Base-by-base conservation (phyloP, 73 alveolate genomes). In the Blepharisma japonicum region DNA sequence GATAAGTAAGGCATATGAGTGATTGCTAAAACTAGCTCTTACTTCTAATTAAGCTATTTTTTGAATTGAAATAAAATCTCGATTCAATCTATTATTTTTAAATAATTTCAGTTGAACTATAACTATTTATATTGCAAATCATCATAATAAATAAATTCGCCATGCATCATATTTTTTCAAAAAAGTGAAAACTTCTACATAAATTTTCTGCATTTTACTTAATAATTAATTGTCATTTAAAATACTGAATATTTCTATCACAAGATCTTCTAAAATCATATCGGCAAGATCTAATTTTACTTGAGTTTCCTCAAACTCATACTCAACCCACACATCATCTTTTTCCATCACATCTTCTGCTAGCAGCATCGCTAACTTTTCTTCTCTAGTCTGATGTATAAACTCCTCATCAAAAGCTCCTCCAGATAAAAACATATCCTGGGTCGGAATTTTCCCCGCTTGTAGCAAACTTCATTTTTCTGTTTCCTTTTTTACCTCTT, bases 281-380 rank as follows among this genome's bases (percentile, higher is more conserved):
- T 87, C 94, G 5, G 91, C 91, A 32, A 87, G 48, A 71, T 87
- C 94, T 6, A 87, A 48, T 74, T 87, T 87, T 8, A 71, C 86
- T 47, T 84, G 81, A 9, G 91, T 49, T 23, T 87, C 94, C 55
- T 87, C 94, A 54, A 72, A 45, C 47, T 83, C 90, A 47, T 81
- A 71, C 54, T 87, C 91, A 7, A 79, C 78, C 91, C 91, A 87
- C n/a, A 49, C 32, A 14, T 47, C 55, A 25, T 87, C 86, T 45
- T 78, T 70, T 56, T 87, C 91, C 55, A 68, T 86, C 4, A 84
- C 55, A 18, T 84, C 94, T 2, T 46, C 21, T 67, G 87, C 77
- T 50, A 87, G 67, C 21, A 87, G 23, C 6, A 51, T 56, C 23
- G 85, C 90, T 20, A 83, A 46, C 54, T 76, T 78, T 71, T 84